A percentile compares a stretch with the other conserved stretches of the same genome.
phyloP scores from a whole-genome alignment of 768 basidiomycete genomes.

The Lactarius psammicola region DNA sequence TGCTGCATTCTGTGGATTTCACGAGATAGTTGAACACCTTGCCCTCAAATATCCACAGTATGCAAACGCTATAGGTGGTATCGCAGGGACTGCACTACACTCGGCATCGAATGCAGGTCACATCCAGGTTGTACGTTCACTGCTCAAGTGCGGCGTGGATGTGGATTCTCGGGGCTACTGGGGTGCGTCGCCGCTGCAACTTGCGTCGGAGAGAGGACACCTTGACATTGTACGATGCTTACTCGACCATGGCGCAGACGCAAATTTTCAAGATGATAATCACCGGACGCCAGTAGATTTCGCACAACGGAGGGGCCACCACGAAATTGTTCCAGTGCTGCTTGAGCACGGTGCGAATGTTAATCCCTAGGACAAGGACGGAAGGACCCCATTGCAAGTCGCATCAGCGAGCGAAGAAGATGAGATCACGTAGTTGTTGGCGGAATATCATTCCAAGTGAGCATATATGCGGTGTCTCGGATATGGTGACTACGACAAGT shows the following conservation, averaged over 20 bases:
- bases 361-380: neutral
- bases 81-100: neutral
- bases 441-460: neutral
- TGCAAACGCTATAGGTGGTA: neutral
- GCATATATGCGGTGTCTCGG: neutral
- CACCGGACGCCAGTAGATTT: rapidly evolving
- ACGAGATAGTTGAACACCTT: no score
- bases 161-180: neutral
- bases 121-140: neutral
- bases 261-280: no score
- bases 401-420: neutral
- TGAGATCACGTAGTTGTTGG: neutral
- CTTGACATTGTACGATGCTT: no score
- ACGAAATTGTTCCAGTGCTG: no score
- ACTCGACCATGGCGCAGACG: no score
- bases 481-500: neutral
- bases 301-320: no score
- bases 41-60: neutral
- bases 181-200: neutral
- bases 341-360: no score
- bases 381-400: neutral
- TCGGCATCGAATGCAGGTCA: neutral
- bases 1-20: no score
- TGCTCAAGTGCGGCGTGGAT: no score
- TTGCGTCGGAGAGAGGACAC: neutral